Percentiles rank a stretch among this genome's conserved stretches.
Conservation (phyloP, 2,329 filamentous ascomycete species). For the Tolypocladium cylindrosporum region DNA sequence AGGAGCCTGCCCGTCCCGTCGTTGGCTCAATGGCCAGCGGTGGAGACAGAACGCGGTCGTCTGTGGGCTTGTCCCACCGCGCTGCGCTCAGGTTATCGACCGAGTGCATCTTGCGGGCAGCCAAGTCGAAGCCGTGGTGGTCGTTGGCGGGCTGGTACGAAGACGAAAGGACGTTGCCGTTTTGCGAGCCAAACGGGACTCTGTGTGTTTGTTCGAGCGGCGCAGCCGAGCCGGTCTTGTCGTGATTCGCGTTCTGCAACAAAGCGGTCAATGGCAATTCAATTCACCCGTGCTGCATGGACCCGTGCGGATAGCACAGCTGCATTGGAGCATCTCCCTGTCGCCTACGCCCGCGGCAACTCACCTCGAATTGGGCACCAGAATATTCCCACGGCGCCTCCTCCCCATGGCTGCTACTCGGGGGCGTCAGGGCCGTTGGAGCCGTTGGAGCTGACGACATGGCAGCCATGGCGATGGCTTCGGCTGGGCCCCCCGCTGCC, state of each 20-base stretch:
- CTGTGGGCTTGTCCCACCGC: slow-evolving; percentile 12
- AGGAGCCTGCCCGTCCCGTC: slow-evolving; percentile 6
- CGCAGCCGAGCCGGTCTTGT: slow-evolving; percentile 3
- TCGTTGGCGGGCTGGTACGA: slow-evolving; percentile 7
- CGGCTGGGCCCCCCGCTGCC: slow-evolving; percentile 16
- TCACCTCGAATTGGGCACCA: slow-evolving; percentile 26
- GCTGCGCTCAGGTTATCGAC: slow-evolving; percentile 19
- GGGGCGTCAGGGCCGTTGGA: slow-evolving; percentile 36
- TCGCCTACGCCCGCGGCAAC: slow-evolving; percentile 6
- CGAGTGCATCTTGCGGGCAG: slow-evolving; percentile 25
- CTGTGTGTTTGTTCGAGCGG: slow-evolving; percentile 7
- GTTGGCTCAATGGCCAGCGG: slow-evolving; percentile 14
- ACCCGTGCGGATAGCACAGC: not conserved
- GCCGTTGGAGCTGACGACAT: slow-evolving; percentile 37
- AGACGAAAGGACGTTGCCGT: slow-evolving; percentile 13
- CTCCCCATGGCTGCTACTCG: slow-evolving; percentile 38
- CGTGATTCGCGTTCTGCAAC: slow-evolving; percentile 5
- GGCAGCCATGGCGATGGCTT: slow-evolving; percentile 34
- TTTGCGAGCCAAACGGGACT: slow-evolving; percentile 9
- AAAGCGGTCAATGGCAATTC: not conserved
- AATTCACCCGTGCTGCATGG: not conserved
- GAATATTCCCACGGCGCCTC: slow-evolving; percentile 33
- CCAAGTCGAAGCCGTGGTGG: slow-evolving; percentile 14
- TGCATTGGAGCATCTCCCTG: not conserved
- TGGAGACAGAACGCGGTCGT: slow-evolving; percentile 12